phyloP scores from a whole-genome alignment of 257 asterid species.

The Primulina eburnea region DNA sequence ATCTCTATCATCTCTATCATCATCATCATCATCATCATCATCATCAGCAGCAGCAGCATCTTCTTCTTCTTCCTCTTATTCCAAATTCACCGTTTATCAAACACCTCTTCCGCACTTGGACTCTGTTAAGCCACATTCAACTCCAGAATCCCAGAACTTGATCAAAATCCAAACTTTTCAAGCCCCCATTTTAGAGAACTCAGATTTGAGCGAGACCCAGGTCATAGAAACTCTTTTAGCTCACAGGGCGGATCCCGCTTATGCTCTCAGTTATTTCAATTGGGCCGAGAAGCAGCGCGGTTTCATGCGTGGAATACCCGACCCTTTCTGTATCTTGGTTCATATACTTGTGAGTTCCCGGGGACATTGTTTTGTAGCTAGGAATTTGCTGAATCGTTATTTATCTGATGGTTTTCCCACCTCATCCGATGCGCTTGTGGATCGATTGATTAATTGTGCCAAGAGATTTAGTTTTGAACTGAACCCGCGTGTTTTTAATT shows the following conservation, averaged over 20 bases:
- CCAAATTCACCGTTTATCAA: constrained; percentile 1
- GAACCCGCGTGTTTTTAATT: constrained; percentile 43
- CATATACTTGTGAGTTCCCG: constrained; percentile 62
- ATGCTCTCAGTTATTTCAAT: constrained; percentile 53
- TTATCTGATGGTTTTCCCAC: constrained; percentile 46
- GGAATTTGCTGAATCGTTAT: constrained; percentile 36
- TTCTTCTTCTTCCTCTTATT: constrained; percentile 12
- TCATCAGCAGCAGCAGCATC: too few relatives aligned
- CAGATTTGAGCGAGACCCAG: constrained; percentile 23
- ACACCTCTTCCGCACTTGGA: constrained; percentile 11
- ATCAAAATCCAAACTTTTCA: constrained; percentile 26
- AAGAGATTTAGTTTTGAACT: constrained; percentile 47
- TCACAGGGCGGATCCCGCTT: constrained; percentile 50
- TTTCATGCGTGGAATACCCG: constrained; percentile 44
- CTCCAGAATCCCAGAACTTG: constrained; percentile 21
- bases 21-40: not conserved
- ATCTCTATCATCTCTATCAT: constrained; percentile 12
- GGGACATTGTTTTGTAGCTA: constrained; percentile 31
- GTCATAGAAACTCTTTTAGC: constrained; percentile 49
- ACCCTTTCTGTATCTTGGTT: constrained; percentile 58
- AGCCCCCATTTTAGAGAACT: constrained; percentile 23
- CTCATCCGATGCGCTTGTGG: constrained; percentile 35
- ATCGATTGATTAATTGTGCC: constrained; percentile 42
- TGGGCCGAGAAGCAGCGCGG: constrained; percentile 38
- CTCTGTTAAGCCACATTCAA: constrained; percentile 14